Evolutionary conservation across 176 grass and related monocot species (phyloP).

Genomic region (Zea luxurians): DNA sequence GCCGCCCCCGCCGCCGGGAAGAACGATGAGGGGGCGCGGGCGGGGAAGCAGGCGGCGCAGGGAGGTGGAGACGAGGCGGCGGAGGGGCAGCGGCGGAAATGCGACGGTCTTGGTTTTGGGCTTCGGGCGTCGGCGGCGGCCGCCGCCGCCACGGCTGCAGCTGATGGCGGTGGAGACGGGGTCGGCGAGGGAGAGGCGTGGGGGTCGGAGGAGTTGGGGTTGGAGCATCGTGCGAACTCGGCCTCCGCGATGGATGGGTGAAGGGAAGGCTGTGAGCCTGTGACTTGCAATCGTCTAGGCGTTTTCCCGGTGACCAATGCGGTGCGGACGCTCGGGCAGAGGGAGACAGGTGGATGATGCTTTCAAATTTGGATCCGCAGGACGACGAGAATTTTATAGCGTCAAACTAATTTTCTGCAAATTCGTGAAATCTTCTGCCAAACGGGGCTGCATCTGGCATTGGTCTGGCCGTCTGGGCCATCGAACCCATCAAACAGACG

Average conservation of each 20-base stretch:
- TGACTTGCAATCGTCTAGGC: background rate
- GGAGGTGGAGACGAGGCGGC: conserved; percentile 38
- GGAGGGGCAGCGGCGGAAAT: conserved; percentile 31
- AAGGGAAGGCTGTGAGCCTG: background rate
- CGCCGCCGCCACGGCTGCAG: conserved; percentile 16
- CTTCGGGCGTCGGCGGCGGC: conserved; percentile 11
- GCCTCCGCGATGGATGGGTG: conserved; percentile 19
- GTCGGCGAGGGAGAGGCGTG: conserved; percentile 14
- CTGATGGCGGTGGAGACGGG: conserved; percentile 15
- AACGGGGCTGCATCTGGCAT: background rate
- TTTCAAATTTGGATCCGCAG: background rate
- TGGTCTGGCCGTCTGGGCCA: background rate
- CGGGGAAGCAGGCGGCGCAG: conserved; percentile 36
- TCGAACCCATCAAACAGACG: background rate
- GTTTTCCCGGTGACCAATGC: background rate
- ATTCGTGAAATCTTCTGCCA: background rate
- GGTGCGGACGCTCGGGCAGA: background rate
- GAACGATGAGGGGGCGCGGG: conserved; percentile 17
- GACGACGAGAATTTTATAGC: background rate
- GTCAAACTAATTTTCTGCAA: background rate
- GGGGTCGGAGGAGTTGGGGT: conserved; percentile 7
- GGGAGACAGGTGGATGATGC: background rate
- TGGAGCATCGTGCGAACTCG: conserved; percentile 33
- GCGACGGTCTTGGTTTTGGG: conserved; percentile 28
- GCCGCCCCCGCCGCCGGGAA: conserved; percentile 18